A percentile compares a stretch with the other conserved stretches of the same genome.
Conservation (phyloP, 2,329 filamentous ascomycete genomes). For the Diplodia scrobiculata region DNA sequence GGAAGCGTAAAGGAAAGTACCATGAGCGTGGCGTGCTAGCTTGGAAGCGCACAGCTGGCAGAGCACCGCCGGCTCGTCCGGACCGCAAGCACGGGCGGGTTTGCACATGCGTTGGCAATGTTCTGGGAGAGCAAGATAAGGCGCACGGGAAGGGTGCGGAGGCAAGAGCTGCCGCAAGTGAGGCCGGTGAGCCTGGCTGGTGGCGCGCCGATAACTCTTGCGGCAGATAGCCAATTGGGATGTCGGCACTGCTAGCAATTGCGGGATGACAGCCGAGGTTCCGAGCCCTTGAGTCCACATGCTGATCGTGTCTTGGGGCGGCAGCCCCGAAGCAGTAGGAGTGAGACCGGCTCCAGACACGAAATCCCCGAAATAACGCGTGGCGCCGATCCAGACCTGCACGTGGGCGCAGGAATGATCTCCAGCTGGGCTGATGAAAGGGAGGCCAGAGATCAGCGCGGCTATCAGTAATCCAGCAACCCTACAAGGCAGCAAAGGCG, state of each 20-base stretch:
- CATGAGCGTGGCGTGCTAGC: slow-evolving; percentile 5
- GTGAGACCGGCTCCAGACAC: not conserved
- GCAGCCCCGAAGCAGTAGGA: not conserved
- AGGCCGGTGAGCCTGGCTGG: not conserved
- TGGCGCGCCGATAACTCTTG: not conserved
- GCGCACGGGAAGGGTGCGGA: not conserved
- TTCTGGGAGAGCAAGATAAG: not conserved
- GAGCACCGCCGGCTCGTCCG: not conserved
- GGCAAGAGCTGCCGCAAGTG: slow-evolving; percentile 16
- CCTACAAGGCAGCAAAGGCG: not conserved
- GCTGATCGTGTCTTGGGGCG: not conserved
- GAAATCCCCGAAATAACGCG: not conserved
- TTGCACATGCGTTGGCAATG: not conserved
- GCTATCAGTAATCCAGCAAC: not conserved
- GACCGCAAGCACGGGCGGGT: not conserved
- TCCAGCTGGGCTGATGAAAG: not conserved
- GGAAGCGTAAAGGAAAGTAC: not conserved
- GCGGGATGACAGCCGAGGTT: slow-evolving; percentile 20
- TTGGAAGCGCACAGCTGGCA: not conserved
- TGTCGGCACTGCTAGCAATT: slow-evolving; percentile 7
- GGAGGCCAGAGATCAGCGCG: not conserved
- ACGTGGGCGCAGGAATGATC: slow-evolving; percentile 2
- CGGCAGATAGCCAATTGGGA: not conserved
- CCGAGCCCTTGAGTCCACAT: slow-evolving; percentile 4
- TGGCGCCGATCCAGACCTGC: slow-evolving; percentile 18